These are phyloP conservation scores for Dryas octopetala DNA, from an alignment of 306 rosid genomes.

Conservation along the genomic window DNA sequence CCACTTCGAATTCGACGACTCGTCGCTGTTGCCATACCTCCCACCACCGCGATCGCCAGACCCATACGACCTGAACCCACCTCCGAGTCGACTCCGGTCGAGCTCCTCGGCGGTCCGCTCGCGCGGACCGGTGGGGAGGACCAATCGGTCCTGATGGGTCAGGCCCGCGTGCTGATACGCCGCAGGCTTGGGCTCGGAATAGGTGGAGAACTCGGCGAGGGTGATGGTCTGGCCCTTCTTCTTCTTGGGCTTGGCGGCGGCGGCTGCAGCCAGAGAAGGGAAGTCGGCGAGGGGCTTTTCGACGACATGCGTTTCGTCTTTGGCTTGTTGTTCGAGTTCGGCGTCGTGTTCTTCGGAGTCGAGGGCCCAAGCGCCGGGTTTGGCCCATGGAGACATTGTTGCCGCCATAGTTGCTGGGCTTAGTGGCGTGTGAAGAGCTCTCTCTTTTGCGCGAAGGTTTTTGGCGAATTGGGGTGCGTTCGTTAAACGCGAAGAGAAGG, in stretches of 20 bases:
- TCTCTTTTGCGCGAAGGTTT: background rate
- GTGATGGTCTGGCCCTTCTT: conserved; percentile 68
- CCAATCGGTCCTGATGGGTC: conserved; percentile 47
- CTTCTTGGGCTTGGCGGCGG: conserved; percentile 73
- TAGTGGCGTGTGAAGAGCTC: background rate
- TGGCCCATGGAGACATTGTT: conserved; percentile 80
- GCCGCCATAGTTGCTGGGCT: conserved; percentile 66
- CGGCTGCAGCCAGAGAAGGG: conserved; percentile 86
- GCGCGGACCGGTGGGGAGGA: conserved; percentile 84
- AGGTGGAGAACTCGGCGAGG: conserved; percentile 59
- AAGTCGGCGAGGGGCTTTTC: conserved; percentile 52
- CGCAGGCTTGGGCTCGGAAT: conserved; percentile 40
- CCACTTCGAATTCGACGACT: conserved; percentile 65
- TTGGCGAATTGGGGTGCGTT: conserved; percentile 30
- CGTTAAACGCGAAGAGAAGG: background rate
- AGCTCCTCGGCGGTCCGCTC: conserved; percentile 88
- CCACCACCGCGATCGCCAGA: conserved; percentile 28
- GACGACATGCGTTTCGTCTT: conserved; percentile 7
- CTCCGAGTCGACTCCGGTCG: conserved; percentile 56
- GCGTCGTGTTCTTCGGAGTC: conserved; percentile 77
- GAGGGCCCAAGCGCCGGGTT: conserved; percentile 97
- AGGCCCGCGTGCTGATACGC: conserved; percentile 24
- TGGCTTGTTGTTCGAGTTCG: conserved; percentile 57
- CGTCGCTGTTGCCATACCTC: conserved; percentile 45
- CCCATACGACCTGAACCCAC: conserved; percentile 58